Evolutionary conservation across 2,329 filamentous ascomycete species (phyloP).

Genomic region (Raffaelea ambrosiae): DNA sequence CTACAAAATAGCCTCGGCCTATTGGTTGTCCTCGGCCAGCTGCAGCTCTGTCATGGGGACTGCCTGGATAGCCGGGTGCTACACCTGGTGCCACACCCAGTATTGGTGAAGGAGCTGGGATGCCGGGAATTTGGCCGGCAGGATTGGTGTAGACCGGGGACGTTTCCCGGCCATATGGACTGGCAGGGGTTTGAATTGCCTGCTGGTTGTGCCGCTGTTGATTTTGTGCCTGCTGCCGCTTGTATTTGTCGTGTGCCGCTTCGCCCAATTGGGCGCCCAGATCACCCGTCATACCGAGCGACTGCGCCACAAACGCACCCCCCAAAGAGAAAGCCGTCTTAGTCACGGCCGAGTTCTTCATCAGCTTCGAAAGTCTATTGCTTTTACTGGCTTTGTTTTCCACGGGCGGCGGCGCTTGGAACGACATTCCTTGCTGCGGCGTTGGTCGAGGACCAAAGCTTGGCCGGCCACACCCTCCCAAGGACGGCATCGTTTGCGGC

Average conservation of each 20-base stretch:
- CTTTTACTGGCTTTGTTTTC: no score
- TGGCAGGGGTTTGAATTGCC: no score
- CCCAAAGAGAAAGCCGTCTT: constrained; percentile 8
- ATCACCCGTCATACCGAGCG: constrained; percentile 5
- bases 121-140: no score
- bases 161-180: no score
- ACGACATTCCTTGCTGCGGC: background rate
- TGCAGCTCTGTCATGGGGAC: background rate
- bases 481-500: background rate
- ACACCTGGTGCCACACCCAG: background rate
- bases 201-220: constrained; percentile 1
- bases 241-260: constrained; percentile 6
- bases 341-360: constrained; percentile 12
- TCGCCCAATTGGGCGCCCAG: constrained; percentile 7
- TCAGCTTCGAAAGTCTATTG: constrained; percentile 9
- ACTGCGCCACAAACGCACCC: constrained; percentile 8
- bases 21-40: background rate
- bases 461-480: background rate
- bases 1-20: no score
- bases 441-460: background rate
- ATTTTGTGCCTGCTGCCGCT: constrained; percentile 2
- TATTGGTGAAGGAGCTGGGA: no score
- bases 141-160: no score
- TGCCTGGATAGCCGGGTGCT: background rate
- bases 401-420: no score